These are phyloP conservation scores for Lodderomyces pseudojiufengensis DNA, from an alignment of 1,139 yeast species.

Conservation along the genomic window DNA sequence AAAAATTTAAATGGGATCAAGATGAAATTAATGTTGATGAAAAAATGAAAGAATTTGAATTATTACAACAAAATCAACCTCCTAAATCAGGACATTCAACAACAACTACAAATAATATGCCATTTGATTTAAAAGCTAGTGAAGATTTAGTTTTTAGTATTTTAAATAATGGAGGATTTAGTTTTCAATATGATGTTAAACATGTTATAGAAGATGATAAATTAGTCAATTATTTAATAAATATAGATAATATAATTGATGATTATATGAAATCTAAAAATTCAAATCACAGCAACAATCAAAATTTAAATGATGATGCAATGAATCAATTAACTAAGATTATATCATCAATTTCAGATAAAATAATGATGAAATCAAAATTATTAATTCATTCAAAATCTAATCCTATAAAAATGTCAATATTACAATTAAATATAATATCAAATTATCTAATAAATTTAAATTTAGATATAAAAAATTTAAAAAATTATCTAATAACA, in stretches of 20 bases:
- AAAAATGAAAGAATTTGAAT: not conserved
- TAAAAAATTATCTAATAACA: conserved; percentile 11
- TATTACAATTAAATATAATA: conserved; percentile 10
- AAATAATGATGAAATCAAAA: conserved; percentile 7
- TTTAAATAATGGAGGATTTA: conserved; percentile 24
- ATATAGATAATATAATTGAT: conserved; percentile 31
- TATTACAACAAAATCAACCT: not conserved
- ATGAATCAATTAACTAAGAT: conserved; percentile 11
- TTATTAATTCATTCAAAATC: conserved; percentile 6
- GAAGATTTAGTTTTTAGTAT: conserved; percentile 16
- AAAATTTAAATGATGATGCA: not conserved
- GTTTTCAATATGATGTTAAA: conserved; percentile 15
- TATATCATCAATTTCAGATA: conserved; percentile 10
- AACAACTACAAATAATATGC: not conserved
- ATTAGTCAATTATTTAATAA: conserved; percentile 29
- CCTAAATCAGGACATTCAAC: not conserved
- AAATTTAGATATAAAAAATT: conserved; percentile 7
- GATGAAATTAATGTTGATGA: conserved; percentile 1
- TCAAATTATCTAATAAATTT: conserved; percentile 11
- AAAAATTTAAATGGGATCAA: conserved; percentile 8
- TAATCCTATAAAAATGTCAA: conserved; percentile 4
- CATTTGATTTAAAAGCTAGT: conserved; percentile 1
- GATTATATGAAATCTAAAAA: conserved; percentile 11
- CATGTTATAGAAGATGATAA: conserved; percentile 23
- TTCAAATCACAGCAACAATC: conserved; percentile 2